Evolutionary conservation across 805 yeast genomes (phyloP), one percentile per base, ranked within the genome.

Genomic region (Lipomyces sp.): DNA sequence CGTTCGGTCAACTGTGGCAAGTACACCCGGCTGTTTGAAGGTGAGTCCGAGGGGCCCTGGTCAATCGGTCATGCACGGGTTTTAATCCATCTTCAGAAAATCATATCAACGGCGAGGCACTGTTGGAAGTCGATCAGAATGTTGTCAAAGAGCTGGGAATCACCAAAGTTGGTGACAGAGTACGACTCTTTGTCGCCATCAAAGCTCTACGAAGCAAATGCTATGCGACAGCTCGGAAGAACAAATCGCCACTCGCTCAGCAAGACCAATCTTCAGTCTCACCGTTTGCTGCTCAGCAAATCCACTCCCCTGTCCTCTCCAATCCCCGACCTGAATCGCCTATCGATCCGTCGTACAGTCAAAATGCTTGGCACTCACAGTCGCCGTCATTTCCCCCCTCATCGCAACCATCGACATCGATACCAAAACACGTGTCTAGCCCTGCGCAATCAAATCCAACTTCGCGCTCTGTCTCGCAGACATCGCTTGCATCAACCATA

Each of bases 81-180:
- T 53, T 11, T 35, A n/a, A 18, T 50, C 29, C 32, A 32, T 24
- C 53, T 18, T 34, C 64, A 30, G 83, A 84, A 18, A 80, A 87
- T 73, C 88, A 84, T 32, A 83, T 89, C 69, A 82, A 86, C 0
- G 79, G 81, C 30, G 90, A 86, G 61, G 77, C 88, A 5, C 71
- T 89, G 6, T 79, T 85, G 3, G 88, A 86, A 66, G 78, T 87
- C 55, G 97, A 90, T 73, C 81, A 83, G 54, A 80, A 78, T 5
- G 85, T 92, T 0, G 81, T 94, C 64, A 84, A 83, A 58, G 95
- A 89, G 64, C 75, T 95, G 10, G 97, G 97, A 0, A 77, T 94
- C 10, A 69, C 73, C n/a, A 88, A 86, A 70, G 85, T 94, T 15
- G 98, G 98, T 0, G 98, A 95, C 76, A 80, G 97, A 34, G 80